Evolutionary conservation across 1,284 basidiomycete genomes (phyloP), one percentile per base, ranked within the genome.

Genomic region (Sutorius eximius): DNA sequence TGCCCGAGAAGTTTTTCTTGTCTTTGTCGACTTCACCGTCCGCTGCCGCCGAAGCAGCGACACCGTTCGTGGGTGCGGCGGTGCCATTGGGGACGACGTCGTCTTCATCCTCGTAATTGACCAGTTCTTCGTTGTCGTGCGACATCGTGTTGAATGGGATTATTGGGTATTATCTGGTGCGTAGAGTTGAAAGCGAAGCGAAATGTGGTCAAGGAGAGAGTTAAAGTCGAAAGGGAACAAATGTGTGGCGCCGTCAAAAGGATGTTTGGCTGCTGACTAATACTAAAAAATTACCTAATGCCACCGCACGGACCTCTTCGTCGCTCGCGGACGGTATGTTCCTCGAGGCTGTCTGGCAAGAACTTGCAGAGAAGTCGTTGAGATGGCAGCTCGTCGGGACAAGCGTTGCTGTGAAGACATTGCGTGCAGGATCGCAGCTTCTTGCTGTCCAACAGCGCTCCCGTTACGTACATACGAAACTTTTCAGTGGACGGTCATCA

Each of bases 1-100:
- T 96, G 41, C 95, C 95, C 59, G 95, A 95, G 74, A 96, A 97
- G 74, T 93, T 94, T 80, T 95, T 95, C 82, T 96, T 95, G 73
- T 95, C 93, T 70, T 88, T 89, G 64, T 91, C 89, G 60, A 75
- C 81, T 57, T 87, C 89, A 45, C 81, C 86, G 55, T 78, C 83
- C 52, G 75, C 79, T 47, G 75, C 75, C 60, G 76, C 77, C 64
- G 75, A 73, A 20, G 77, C 71, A 55, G 78, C 78, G 54, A 82
- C 83, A 55, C 81, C 83, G 47, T 77, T 77, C 29, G 59, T 45
- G 52, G 79, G 73, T 22, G 77, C 70, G 41, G 80, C 74, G 45
- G 78, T 75, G 59, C 83, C 82, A 59, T 83, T 86, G 56, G 89
- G 81, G 63, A 87, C 81, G 61, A 90, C 81, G 69, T 95, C 92